A percentile compares a stretch with the other conserved stretches of the same genome.
Evolutionary conservation across 306 rosid genomes (phyloP).

Genomic region (Notholithocarpus densiflorus): DNA sequence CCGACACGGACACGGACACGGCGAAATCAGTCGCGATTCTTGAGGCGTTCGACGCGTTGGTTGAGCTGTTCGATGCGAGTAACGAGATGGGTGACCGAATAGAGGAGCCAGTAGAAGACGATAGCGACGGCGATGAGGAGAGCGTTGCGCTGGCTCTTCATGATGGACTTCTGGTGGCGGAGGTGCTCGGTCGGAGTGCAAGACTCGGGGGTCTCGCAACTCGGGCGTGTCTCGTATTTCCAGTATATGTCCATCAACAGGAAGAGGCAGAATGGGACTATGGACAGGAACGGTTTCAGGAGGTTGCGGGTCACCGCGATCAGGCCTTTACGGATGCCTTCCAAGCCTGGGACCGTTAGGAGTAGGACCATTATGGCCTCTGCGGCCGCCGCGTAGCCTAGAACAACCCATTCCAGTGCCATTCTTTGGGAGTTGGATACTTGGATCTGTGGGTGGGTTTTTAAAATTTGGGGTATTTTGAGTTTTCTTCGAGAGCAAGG

Average conservation of each 20-base stretch:
- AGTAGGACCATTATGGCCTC: constrained; percentile 95
- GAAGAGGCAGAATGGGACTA: constrained; percentile 90
- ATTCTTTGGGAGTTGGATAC: constrained; percentile 28
- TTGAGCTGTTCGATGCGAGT: constrained; percentile 75
- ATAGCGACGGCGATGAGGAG: constrained; percentile 85
- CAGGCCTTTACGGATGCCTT: constrained; percentile 85
- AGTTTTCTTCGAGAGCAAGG: not conserved
- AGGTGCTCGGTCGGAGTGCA: constrained; percentile 81
- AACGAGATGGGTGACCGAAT: constrained; percentile 78
- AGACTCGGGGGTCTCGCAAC: constrained; percentile 59
- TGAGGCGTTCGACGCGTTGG: constrained; percentile 80
- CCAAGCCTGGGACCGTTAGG: constrained; percentile 87
- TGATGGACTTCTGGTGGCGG: constrained; percentile 95
- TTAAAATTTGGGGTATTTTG: not conserved
- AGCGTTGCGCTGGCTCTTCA: constrained; percentile 98
- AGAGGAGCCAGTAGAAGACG: constrained; percentile 91
- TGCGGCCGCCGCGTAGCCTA: constrained; percentile 92
- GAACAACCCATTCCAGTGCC: constrained; percentile 98
- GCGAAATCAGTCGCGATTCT: constrained; percentile 62
- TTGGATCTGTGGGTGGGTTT: not conserved
- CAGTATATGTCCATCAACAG: constrained; percentile 91
- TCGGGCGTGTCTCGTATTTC: constrained; percentile 84
- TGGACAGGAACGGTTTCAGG: constrained; percentile 91
- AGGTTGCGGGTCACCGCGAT: constrained; percentile 80
- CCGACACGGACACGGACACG: no score